A percentile compares a stretch with the other conserved stretches of the same genome.
These are phyloP conservation scores for Astrothelium macrocarpum DNA, from an alignment of 495 filamentous ascomycete genomes.

Conservation along the genomic window DNA sequence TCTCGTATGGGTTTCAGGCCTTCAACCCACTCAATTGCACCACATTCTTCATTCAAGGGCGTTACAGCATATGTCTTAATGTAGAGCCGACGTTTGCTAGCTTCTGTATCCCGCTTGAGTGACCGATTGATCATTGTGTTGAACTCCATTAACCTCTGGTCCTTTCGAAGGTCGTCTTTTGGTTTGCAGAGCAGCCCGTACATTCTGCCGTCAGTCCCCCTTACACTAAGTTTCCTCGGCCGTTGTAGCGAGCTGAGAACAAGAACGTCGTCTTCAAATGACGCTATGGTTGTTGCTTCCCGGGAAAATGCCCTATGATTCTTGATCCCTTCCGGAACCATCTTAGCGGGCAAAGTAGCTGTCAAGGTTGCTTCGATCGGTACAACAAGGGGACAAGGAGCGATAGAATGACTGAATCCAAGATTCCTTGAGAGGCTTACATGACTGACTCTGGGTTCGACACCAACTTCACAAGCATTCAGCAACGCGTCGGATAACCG, in stretches of 20 bases:
- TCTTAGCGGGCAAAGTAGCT: constrained; percentile 66
- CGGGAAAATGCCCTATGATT: constrained; percentile 76
- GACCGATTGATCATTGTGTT: constrained; percentile 95
- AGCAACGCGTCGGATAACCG: constrained; percentile 78
- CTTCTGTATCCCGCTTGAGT: constrained; percentile 80
- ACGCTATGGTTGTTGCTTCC: constrained; percentile 51
- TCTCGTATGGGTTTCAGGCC: constrained; percentile 88
- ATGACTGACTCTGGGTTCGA: constrained; percentile 58
- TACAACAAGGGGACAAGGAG: constrained; percentile 75
- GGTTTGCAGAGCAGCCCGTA: constrained; percentile 94
- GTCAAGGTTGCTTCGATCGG: constrained; percentile 78
- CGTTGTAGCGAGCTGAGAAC: constrained; percentile 88
- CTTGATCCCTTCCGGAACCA: constrained; percentile 55
- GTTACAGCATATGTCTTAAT: constrained; percentile 97
- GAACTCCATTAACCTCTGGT: constrained; percentile 98
- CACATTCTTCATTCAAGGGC: constrained; percentile 94
- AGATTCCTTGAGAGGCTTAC: constrained; percentile 67
- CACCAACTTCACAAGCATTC: constrained; percentile 60
- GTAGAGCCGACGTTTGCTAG: constrained; percentile 73
- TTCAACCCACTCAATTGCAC: constrained; percentile 98
- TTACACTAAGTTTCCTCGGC: constrained; percentile 79
- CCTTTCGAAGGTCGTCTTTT: constrained; percentile 93
- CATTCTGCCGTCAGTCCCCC: constrained; percentile 74
- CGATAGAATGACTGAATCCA: constrained; percentile 71
- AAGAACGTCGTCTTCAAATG: constrained; percentile 73